These are phyloP conservation scores for Albugo laibachii DNA, from an alignment of 352 stramenopile genomes.

Conservation along the genomic window DNA sequence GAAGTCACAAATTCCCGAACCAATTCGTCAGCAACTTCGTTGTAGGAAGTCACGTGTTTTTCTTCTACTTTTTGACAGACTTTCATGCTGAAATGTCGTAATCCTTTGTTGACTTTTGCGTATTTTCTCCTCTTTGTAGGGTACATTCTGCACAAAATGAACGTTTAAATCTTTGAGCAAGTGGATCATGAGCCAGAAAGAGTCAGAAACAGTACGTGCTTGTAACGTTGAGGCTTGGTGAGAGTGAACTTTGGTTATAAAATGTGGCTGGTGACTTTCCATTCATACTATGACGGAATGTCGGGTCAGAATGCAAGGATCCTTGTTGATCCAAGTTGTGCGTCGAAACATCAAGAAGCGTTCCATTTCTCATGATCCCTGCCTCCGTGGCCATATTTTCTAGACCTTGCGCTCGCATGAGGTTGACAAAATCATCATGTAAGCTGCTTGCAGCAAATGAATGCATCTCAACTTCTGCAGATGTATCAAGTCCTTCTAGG, in stretches of 20 bases:
- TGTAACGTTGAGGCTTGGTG: not conserved
- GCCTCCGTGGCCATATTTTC: slow-evolving; percentile 70
- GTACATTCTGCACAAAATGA: slow-evolving; percentile 13
- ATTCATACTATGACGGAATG: not conserved
- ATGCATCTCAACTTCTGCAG: no score
- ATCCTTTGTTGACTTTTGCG: slow-evolving; percentile 78
- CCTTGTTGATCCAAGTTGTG: slow-evolving; percentile 10
- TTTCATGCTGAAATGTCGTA: slow-evolving; percentile 92
- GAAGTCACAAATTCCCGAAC: slow-evolving; percentile 78
- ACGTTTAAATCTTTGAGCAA: not conserved
- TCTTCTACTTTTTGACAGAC: slow-evolving; percentile 94
- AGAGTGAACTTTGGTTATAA: not conserved
- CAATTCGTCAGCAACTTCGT: slow-evolving; percentile 89
- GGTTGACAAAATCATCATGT: slow-evolving; percentile 72
- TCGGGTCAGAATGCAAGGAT: not conserved
- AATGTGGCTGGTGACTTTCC: not conserved
- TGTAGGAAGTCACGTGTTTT: slow-evolving; percentile 90
- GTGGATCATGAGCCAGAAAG: not conserved
- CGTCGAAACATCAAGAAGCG: slow-evolving; percentile 31
- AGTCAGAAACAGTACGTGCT: not conserved
- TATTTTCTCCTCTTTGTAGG: slow-evolving; percentile 62
- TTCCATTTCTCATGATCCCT: slow-evolving; percentile 50
- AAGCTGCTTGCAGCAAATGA: slow-evolving; percentile 39
- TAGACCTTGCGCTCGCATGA: slow-evolving; percentile 68
- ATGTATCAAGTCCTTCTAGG: no score